Conservation (phyloP, 2,329 filamentous ascomycete genomes). For the Epichloe bromicola region DNA sequence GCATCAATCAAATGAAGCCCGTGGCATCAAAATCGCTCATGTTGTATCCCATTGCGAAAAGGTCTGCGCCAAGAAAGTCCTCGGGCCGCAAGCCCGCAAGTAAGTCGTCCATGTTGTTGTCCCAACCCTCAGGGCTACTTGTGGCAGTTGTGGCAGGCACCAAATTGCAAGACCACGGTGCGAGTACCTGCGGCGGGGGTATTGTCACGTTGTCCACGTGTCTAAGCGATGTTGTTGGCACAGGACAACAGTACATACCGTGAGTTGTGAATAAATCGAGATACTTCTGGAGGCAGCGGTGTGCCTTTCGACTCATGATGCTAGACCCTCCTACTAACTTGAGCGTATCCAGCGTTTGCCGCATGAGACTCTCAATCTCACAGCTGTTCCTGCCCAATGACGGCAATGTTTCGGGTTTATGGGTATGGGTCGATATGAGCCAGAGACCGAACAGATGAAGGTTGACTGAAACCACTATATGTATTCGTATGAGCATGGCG, state of each 20-base stretch:
- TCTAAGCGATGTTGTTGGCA: no score
- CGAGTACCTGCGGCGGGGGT: background rate
- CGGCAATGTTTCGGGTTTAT: constrained; percentile 1
- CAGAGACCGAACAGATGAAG: constrained; percentile 17
- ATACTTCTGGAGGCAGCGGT: constrained; percentile 12
- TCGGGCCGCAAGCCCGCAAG: constrained; percentile 6
- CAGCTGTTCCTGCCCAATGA: constrained; percentile 5
- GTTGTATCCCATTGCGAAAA: constrained; percentile 7
- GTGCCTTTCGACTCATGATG: constrained; percentile 12
- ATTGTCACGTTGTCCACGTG: background rate
- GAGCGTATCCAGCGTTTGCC: constrained; percentile 8
- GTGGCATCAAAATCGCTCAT: constrained; percentile 11
- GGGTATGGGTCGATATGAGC: constrained; percentile 9
- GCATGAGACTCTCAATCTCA: constrained; percentile 8
- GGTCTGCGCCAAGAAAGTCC: constrained; percentile 4
- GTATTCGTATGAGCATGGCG: background rate
- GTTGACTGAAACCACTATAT: constrained; percentile 14
- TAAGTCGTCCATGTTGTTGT: constrained; percentile 6
- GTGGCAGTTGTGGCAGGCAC: background rate
- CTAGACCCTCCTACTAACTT: constrained; percentile 10
- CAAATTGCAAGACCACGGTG: background rate
- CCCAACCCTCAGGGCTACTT: background rate
- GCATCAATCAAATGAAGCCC: constrained; percentile 7
- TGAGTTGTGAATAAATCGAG: constrained; percentile 8
- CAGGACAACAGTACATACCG: constrained; percentile 1